Evolutionary conservation across 1,284 basidiomycete species (phyloP).

Genomic region (Austropuccinia psidii): DNA sequence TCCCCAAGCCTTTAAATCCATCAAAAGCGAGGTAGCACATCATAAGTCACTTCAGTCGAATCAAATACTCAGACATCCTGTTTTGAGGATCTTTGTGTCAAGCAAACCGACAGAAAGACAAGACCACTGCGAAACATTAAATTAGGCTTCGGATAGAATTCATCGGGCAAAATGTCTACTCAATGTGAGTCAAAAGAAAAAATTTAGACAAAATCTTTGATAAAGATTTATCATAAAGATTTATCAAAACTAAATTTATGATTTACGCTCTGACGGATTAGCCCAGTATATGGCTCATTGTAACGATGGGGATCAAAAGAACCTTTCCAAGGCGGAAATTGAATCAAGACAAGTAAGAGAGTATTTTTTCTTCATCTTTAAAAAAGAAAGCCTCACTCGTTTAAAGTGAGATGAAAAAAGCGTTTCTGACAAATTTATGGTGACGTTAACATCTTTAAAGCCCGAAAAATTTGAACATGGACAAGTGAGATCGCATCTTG

Average conservation of each 20-base stretch:
- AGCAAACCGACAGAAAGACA: too few relatives aligned
- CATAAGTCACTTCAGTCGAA: too few relatives aligned
- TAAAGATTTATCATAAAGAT: not conserved
- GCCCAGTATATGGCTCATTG: slow-evolving; percentile 31
- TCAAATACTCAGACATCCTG: too few relatives aligned
- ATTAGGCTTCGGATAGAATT: too few relatives aligned
- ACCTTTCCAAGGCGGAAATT: not conserved
- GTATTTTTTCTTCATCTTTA: not conserved
- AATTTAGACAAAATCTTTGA: not conserved
- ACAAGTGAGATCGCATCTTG: slow-evolving; percentile 13
- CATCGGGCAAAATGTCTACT: slow-evolving; percentile 24
- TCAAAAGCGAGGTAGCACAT: too few relatives aligned
- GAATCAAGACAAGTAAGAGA: not conserved
- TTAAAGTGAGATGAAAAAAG: not conserved
- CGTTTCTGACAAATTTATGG: not conserved
- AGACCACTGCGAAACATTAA: not conserved
- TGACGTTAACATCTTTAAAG: not conserved
- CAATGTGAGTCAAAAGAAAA: slow-evolving; percentile 21
- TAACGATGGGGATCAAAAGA: slow-evolving; percentile 33
- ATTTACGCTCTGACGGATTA: not conserved
- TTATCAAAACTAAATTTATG: not conserved
- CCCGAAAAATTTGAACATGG: not conserved
- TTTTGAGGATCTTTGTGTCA: too few relatives aligned
- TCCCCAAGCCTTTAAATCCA: too few relatives aligned
- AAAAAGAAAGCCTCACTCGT: not conserved